Percentiles rank a stretch among this genome's conserved stretches.
phyloP scores from a whole-genome alignment of 2,329 filamentous ascomycete genomes.

The Dothideomycetes sp. region DNA sequence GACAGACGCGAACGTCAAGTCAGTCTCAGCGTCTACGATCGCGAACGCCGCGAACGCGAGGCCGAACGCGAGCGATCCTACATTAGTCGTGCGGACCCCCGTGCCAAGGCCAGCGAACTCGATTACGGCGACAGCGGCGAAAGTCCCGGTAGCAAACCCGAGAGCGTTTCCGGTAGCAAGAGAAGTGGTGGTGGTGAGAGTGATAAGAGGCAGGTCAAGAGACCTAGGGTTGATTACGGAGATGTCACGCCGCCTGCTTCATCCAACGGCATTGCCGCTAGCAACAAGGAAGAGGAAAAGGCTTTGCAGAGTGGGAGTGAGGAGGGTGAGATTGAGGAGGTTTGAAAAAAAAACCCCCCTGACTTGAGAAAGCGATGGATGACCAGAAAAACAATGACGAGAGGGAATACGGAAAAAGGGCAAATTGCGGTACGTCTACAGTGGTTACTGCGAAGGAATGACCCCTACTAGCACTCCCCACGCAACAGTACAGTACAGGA shows the following conservation, averaged over 20 bases:
- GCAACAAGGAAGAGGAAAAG: conserved; percentile 43
- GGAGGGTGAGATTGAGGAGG: conserved; percentile 94
- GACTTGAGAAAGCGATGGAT: no score
- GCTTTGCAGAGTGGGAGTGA: conserved; percentile 78
- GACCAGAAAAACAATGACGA: no score
- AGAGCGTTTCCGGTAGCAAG: conserved; percentile 17
- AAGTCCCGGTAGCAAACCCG: conserved; percentile 43
- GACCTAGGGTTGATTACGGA: conserved; percentile 27
- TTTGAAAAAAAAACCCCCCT: conserved; percentile 25
- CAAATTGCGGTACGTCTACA: conserved; percentile 10
- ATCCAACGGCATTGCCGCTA: conserved; percentile 39
- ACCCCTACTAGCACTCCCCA: conserved; percentile 8
- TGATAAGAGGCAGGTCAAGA: conserved; percentile 10
- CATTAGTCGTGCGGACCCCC: conserved; percentile 68
- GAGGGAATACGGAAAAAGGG: not conserved
- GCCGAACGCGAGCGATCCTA: conserved; percentile 84
- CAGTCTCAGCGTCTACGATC: conserved; percentile 62
- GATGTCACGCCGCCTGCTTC: conserved; percentile 53
- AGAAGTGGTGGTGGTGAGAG: conserved; percentile 1
- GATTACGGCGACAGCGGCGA: conserved; percentile 79
- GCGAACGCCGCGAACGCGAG: conserved; percentile 79
- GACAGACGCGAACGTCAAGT: conserved; percentile 25
- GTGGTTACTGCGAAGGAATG: conserved; percentile 10
- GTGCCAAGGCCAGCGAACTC: conserved; percentile 74
- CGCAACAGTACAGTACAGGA: no score